Percentiles rank a stretch among this genome's conserved stretches.
These are phyloP conservation scores for Apostasia shenzhenica DNA, from an alignment of 106 monocot genomes.

Conservation along the genomic window DNA sequence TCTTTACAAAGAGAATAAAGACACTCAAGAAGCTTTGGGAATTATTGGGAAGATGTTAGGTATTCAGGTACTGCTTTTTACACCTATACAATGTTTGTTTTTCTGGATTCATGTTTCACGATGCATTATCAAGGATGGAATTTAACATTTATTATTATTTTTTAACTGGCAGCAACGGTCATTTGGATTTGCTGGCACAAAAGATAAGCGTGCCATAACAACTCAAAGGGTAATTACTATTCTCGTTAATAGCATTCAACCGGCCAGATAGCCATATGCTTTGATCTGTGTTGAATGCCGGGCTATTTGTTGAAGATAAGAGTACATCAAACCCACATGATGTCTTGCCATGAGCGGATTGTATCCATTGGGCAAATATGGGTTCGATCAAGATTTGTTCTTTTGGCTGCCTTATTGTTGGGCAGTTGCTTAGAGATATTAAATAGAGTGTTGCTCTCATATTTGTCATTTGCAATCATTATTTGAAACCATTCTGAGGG, in stretches of 20 bases:
- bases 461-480: no score
- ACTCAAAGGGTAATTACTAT: constrained; percentile 80
- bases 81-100: background rate
- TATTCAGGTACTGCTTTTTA: constrained; percentile 49
- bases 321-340: constrained; percentile 15
- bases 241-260: constrained; percentile 2
- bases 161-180: constrained; percentile 54
- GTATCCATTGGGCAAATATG: constrained; percentile 12
- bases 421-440: background rate
- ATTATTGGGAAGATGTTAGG: constrained; percentile 96
- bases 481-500: no score
- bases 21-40: constrained; percentile 93
- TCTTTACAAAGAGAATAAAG: constrained; percentile 97
- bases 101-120: background rate
- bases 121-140: background rate
- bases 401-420: background rate
- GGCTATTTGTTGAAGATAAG: constrained; percentile 14
- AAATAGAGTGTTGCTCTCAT: no score
- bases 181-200: constrained; percentile 98
- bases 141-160: background rate
- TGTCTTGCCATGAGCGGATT: constrained; percentile 11
- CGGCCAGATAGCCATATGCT: constrained; percentile 3
- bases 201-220: constrained; percentile 92
- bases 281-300: constrained; percentile 5
- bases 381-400: constrained; percentile 6